A percentile compares a stretch with the other conserved stretches of the same genome.
These are phyloP conservation scores for Boletus semigastroideus DNA, from an alignment of 1,284 basidiomycete species.

Conservation along the genomic window DNA sequence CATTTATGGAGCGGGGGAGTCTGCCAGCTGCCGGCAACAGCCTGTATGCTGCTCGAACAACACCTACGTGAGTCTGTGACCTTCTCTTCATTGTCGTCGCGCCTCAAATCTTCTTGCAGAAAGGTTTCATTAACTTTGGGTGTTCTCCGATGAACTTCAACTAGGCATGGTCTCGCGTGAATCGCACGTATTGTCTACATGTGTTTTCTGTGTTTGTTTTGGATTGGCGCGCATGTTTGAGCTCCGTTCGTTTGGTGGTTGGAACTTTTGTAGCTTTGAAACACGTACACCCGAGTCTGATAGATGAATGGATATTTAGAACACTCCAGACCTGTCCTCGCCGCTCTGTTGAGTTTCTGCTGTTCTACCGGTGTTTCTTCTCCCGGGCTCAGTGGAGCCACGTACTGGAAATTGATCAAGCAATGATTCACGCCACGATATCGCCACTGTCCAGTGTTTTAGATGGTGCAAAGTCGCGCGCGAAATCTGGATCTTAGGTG, in stretches of 20 bases:
- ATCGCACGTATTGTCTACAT: not conserved
- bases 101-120: not conserved
- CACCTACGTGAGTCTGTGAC: slow-evolving; percentile 14
- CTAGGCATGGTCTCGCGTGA: not conserved
- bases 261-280: not conserved
- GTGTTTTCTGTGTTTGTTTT: slow-evolving; percentile 8
- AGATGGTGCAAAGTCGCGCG: too few relatives aligned
- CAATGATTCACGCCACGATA: too few relatives aligned
- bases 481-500: too few relatives aligned
- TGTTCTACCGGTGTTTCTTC: too few relatives aligned
- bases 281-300: too few relatives aligned
- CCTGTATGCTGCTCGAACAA: slow-evolving; percentile 24
- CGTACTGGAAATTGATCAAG: too few relatives aligned
- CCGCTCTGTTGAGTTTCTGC: too few relatives aligned
- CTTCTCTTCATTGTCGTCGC: not conserved
- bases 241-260: not conserved
- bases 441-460: too few relatives aligned
- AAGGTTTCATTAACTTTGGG: not conserved
- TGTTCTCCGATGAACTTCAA: not conserved
- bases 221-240: not conserved
- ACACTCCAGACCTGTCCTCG: too few relatives aligned
- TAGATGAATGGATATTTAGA: too few relatives aligned
- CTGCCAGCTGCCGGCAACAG: slow-evolving; percentile 21
- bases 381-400: too few relatives aligned
- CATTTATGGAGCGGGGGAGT: slow-evolving; percentile 21